Percentiles rank a stretch among this genome's conserved stretches.
phyloP scores from a whole-genome alignment of 805 yeast species.

The Starmerella sirachaensis region DNA sequence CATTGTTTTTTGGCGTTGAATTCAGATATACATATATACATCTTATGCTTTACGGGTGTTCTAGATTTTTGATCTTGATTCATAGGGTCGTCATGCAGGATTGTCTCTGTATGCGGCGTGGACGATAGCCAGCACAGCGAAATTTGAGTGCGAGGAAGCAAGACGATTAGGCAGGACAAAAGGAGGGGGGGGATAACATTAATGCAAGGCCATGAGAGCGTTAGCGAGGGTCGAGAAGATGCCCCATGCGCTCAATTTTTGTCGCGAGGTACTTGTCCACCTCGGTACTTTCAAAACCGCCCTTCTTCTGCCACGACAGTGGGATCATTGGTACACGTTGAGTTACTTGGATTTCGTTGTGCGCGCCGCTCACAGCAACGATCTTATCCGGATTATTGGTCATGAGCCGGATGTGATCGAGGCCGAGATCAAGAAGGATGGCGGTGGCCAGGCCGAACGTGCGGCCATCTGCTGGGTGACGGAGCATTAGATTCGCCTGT shows the following conservation, averaged over 20 bases:
- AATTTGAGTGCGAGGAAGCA: no score
- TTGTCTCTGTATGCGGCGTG: no score
- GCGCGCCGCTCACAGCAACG: slow-evolving; percentile 82
- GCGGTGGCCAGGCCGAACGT: slow-evolving; percentile 90
- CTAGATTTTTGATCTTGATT: no score
- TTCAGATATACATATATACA: no score
- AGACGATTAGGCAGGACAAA: no score
- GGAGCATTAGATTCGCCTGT: slow-evolving; percentile 78
- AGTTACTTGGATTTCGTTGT: slow-evolving; percentile 58
- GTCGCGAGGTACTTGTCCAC: slow-evolving; percentile 89
- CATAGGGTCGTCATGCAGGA: no score
- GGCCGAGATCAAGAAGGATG: slow-evolving; percentile 71
- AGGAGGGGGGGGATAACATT: no score
- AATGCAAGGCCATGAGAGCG: no score
- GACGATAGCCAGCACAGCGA: no score
- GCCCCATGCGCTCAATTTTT: slow-evolving; percentile 96
- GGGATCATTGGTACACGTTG: slow-evolving; percentile 97
- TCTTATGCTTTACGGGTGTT: no score
- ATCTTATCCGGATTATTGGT: slow-evolving; percentile 97
- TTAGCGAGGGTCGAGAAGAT: slow-evolving; percentile 44
- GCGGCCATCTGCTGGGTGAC: slow-evolving; percentile 98
- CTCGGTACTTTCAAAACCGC: slow-evolving; percentile 72
- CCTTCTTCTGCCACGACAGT: slow-evolving; percentile 64
- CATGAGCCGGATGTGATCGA: slow-evolving; percentile 56
- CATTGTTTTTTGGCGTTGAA: no score